These are phyloP conservation scores for Arbutus unedo DNA, from an alignment of 148 eudicot genomes.

Conservation along the genomic window DNA sequence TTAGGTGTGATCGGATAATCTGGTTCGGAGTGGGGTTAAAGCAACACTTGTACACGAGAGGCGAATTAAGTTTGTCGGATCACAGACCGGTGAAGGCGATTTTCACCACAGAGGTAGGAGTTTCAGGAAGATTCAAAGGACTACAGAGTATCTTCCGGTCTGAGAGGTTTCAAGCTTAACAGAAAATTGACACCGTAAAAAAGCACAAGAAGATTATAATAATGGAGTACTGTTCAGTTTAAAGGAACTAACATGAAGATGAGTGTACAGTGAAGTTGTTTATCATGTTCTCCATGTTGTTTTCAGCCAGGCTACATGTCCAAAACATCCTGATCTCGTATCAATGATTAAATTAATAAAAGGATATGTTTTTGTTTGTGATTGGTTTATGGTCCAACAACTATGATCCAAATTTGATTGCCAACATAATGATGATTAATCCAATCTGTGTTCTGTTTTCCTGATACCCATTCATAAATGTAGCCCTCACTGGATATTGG, in stretches of 20 bases:
- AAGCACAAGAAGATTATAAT: background rate
- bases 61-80: conserved; percentile 43
- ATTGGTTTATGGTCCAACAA: background rate
- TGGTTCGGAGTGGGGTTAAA: conserved; percentile 43
- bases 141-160: conserved; percentile 18
- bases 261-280: background rate
- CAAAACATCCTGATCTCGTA: background rate
- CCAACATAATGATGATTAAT: background rate
- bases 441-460: background rate
- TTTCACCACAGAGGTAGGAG: conserved; percentile 23
- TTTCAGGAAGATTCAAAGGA: conserved; percentile 14
- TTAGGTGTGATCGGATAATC: conserved; percentile 52
- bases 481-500: background rate
- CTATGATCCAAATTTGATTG: background rate
- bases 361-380: too few species aligned
- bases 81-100: conserved; percentile 51
- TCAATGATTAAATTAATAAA: too few species aligned
- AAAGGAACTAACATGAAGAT: background rate
- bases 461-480: background rate
- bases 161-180: background rate
- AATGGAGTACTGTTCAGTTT: background rate
- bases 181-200: background rate
- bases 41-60: conserved; percentile 36
- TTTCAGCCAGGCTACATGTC: background rate
- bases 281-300: background rate